Percentiles rank a stretch among this genome's conserved stretches.
Evolutionary conservation across 169 alveolate genomes (phyloP).

Genomic region (Plasmodium malariae): DNA sequence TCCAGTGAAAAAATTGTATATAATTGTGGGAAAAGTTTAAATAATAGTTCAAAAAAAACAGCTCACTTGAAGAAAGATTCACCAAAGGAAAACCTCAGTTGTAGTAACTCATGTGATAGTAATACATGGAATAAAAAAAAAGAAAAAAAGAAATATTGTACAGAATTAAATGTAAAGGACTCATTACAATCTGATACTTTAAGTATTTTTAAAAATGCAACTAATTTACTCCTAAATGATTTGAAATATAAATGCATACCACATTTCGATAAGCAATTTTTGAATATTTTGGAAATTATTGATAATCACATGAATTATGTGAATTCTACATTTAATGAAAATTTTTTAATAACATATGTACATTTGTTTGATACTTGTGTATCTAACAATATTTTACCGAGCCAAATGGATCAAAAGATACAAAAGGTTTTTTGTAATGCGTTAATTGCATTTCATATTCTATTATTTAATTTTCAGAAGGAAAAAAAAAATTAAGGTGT

Average conservation of each 20-base stretch:
- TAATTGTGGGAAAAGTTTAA: neutral
- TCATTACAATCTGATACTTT: slow-evolving; percentile 51
- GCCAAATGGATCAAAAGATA: slow-evolving; percentile 65
- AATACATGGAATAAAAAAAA: neutral
- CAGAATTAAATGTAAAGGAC: slow-evolving; percentile 33
- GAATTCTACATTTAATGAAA: slow-evolving; percentile 43
- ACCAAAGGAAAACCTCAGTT: neutral
- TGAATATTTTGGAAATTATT: slow-evolving; percentile 38
- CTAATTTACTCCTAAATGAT: slow-evolving; percentile 44
- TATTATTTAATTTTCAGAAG: slow-evolving; percentile 34
- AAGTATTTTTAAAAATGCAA: slow-evolving; percentile 63
- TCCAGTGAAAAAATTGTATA: neutral
- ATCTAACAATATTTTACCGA: slow-evolving; percentile 64
- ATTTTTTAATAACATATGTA: slow-evolving; percentile 53
- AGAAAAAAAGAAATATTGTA: slow-evolving; percentile 10
- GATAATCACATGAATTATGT: slow-evolving; percentile 69
- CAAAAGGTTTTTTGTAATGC: slow-evolving; percentile 68
- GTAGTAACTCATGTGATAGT: neutral
- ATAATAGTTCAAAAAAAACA: neutral
- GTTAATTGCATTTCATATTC: slow-evolving; percentile 54
- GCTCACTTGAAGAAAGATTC: neutral
- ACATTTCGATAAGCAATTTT: slow-evolving; percentile 54
- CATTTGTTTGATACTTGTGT: slow-evolving; percentile 63
- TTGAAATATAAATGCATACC: slow-evolving; percentile 62
- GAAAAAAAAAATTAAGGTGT: neutral